Base-by-base conservation (phyloP, 768 basidiomycete genomes). In the Lepiota subincarnata region DNA sequence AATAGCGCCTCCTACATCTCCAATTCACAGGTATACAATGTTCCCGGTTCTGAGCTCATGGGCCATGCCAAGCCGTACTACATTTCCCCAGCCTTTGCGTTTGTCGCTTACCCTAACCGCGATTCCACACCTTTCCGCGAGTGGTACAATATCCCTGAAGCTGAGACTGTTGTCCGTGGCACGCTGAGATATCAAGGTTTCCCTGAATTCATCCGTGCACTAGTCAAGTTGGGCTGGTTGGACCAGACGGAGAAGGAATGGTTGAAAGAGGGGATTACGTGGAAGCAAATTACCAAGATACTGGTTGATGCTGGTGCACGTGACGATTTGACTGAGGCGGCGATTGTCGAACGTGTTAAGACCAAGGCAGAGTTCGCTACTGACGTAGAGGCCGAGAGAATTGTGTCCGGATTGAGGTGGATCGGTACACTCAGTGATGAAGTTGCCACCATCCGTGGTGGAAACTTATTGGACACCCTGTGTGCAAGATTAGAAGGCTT, bases 41-140 rank as follows among this genome's bases (percentile, higher is more conserved):
- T 98, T 40, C 68, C 77, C 6, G 95, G 95, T 54, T 75, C 77
- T 54, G 87, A 95, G 47, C 82, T 99, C 55, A 99, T 99, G 96
- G 74, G 72, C 2, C 76, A 85, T 60, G 97, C 96, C 56, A 84
- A 89, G 66, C 90, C 97, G 2, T 97, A 95, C 82, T 96, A 82
- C 69, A 93, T 98, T 70, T 84, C 89, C 10, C 95, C 96, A 16
- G 94, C 94, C 10, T 98, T 89, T 67, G 94, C 92, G 2, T 96
- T 98, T 62, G 93, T 98, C 59, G 90, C 87, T 26, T 98, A 98
- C 73, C 95, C 97, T 55, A 99, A 99, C 77, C 84, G 97, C 52
- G 87, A 99, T 73, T 95, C 92, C 2, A 80, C 84, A 3, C 86
- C 89, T 6, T 99, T 94, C 84, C 80, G 81, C 57, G 87, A 97